Evolutionary conservation across 1,284 basidiomycete species (phyloP).

Genomic region (Fomitopsis betulina): DNA sequence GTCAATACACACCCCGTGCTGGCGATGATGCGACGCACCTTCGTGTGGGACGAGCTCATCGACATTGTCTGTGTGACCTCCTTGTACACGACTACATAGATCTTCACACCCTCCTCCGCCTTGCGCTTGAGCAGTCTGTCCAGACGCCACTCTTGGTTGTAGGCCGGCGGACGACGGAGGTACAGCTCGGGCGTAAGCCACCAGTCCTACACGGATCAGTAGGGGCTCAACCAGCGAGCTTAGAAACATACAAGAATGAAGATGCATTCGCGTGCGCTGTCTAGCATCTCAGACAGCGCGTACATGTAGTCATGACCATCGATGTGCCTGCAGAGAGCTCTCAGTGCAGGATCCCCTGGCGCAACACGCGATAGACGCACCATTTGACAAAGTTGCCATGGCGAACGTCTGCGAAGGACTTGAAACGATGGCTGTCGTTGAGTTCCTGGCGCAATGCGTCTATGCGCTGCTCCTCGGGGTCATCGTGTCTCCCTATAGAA

Average conservation of each 20-base stretch:
- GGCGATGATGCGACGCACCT: constrained; percentile 36
- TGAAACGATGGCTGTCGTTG: constrained; percentile 76
- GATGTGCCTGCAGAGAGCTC: constrained; percentile 55
- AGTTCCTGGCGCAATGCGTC: constrained; percentile 69
- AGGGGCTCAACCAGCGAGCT: neutral
- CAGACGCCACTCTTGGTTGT: constrained; percentile 81
- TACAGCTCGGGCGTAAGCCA: constrained; percentile 92
- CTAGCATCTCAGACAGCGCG: constrained; percentile 86
- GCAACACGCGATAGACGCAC: constrained; percentile 34
- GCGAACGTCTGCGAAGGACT: constrained; percentile 76
- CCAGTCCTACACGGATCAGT: constrained; percentile 60
- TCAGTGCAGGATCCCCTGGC: neutral
- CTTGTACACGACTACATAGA: constrained; percentile 89
- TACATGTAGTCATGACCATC: constrained; percentile 95
- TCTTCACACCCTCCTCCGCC: constrained; percentile 85
- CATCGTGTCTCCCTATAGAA: constrained; percentile 67
- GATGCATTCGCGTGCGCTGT: constrained; percentile 70
- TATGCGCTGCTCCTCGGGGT: constrained; percentile 60
- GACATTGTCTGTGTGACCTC: constrained; percentile 90
- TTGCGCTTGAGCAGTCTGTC: constrained; percentile 83
- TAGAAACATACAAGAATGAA: constrained; percentile 59
- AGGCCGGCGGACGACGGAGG: constrained; percentile 83
- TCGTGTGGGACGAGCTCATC: constrained; percentile 83
- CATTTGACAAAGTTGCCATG: constrained; percentile 80
- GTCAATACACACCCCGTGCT: neutral